phyloP scores from a whole-genome alignment of 371 early-diverging fungal species.

The Syncephalastrum contaminatum region DNA sequence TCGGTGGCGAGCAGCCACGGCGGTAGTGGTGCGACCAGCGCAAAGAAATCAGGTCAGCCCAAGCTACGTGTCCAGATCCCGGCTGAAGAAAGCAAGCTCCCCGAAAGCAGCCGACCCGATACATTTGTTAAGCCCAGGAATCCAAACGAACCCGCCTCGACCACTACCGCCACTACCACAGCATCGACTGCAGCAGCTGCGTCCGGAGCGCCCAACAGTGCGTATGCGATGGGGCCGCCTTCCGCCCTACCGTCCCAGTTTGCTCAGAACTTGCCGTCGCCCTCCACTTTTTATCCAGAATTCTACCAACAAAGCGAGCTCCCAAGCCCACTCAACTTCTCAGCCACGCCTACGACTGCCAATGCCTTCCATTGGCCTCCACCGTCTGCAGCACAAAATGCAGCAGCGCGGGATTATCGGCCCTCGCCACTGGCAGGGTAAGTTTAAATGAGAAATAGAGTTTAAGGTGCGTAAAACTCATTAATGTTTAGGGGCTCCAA shows the following conservation, averaged over 20 bases:
- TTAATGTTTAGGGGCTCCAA: neutral
- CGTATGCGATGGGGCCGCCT: conserved; percentile 24
- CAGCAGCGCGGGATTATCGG: conserved; percentile 15
- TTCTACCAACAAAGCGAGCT: conserved; percentile 69
- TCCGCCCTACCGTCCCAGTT: conserved; percentile 72
- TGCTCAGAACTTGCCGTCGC: conserved; percentile 76
- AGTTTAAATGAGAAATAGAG: conserved; percentile 1
- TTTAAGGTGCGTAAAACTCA: too few species aligned
- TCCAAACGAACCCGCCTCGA: conserved; percentile 7
- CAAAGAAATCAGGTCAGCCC: conserved; percentile 34
- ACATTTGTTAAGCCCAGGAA: conserved; percentile 10
- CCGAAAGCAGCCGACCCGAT: neutral
- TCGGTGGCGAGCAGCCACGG: conserved; percentile 14
- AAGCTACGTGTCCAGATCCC: conserved; percentile 57
- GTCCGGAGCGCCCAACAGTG: conserved; percentile 5
- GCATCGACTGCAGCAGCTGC: conserved; percentile 9
- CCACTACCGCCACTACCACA: conserved; percentile 8
- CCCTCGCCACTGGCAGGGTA: conserved; percentile 17
- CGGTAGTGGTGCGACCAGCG: conserved; percentile 18
- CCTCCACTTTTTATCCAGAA: conserved; percentile 75
- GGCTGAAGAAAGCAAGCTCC: conserved; percentile 13
- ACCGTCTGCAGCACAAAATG: conserved; percentile 9
- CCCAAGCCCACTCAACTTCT: conserved; percentile 65
- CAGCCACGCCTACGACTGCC: conserved; percentile 56
- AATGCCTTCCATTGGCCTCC: conserved; percentile 67